These are phyloP conservation scores for Cyberlindnera nakhonratchasimensis DNA, from an alignment of 805 yeast species.

Conservation along the genomic window DNA sequence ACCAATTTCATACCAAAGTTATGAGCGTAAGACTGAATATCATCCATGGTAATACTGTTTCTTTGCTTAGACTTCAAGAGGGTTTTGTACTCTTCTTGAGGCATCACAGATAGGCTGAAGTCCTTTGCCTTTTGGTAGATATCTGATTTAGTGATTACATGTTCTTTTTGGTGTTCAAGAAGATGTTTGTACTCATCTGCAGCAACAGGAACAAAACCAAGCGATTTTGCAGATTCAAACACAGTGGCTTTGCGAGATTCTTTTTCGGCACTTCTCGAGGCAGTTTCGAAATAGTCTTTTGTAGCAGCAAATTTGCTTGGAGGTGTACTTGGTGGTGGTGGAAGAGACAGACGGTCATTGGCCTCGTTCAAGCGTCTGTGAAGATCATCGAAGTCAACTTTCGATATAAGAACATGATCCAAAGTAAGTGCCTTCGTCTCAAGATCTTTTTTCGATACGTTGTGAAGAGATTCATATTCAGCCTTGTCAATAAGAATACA, in stretches of 20 bases:
- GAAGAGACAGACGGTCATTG: neutral
- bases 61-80: conserved; percentile 30
- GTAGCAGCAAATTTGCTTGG: conserved; percentile 32
- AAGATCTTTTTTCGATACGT: conserved; percentile 30
- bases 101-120: conserved; percentile 41
- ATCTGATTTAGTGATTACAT: conserved; percentile 31
- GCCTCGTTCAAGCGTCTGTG: neutral
- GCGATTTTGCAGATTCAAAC: conserved; percentile 31
- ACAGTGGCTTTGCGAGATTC: conserved; percentile 27
- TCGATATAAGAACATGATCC: conserved; percentile 30
- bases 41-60: conserved; percentile 29
- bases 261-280: conserved; percentile 28
- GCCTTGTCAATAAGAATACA: conserved; percentile 22
- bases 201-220: conserved; percentile 34
- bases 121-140: conserved; percentile 36
- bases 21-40: conserved; percentile 33
- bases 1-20: conserved; percentile 35
- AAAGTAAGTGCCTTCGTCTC: conserved; percentile 29
- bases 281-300: conserved; percentile 34
- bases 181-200: conserved; percentile 33
- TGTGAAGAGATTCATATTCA: conserved; percentile 26
- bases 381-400: conserved; percentile 17
- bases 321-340: conserved; percentile 19
- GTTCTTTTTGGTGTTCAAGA: conserved; percentile 30
- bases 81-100: conserved; percentile 40